Base-by-base conservation (phyloP, 176 grass and related monocot genomes). In the Leersia perrieri region DNA sequence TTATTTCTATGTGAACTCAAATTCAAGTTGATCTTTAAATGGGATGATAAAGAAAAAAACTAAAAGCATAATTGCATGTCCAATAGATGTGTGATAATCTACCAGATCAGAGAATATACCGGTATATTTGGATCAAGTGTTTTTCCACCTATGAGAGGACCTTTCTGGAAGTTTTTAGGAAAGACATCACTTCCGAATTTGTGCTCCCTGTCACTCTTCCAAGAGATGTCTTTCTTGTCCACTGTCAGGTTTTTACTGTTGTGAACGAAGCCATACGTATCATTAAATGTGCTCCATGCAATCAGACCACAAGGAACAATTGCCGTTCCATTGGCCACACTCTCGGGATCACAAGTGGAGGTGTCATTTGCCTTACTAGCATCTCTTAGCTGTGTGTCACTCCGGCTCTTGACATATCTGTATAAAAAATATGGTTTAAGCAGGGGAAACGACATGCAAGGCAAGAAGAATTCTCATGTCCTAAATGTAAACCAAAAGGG, bases 321-420 rank as follows among this genome's bases (percentile, higher is more conserved):
- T 34, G 78, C 62, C 22, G 55, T 49, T 73, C 90, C 86, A 83
- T 89, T 38, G 28, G 0, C 9, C 23, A 57, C 86, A 53, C 51
- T 39, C 83, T 98, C 95, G 18, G 92, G 95, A 66, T 98, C 95
- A 80, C 95, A 98, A 34, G 58, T 13, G 36, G 1, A 11, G 15
- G 86, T 93, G 1, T 88, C 65, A 74, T 60, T 53, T n/a, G 83
- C 88, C 84, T 89, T 67, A 13, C 72, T 69, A 20, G 63, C 6
- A 68, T 87, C 77, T 76, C 74, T 92, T 55, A 98, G 72, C 75
- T 95, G 95, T 72, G 5, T 31, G 77, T 98, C 95, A 83, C 74
- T 95, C 63, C 95, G 88, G 70, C 95, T 98, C 86, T 95, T 98
- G 71, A 98, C 95, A 87, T 98, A 98, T 86, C 92, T 97, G 70